Conservation (phyloP, 768 basidiomycete genomes). For the Serendipita sp. region DNA sequence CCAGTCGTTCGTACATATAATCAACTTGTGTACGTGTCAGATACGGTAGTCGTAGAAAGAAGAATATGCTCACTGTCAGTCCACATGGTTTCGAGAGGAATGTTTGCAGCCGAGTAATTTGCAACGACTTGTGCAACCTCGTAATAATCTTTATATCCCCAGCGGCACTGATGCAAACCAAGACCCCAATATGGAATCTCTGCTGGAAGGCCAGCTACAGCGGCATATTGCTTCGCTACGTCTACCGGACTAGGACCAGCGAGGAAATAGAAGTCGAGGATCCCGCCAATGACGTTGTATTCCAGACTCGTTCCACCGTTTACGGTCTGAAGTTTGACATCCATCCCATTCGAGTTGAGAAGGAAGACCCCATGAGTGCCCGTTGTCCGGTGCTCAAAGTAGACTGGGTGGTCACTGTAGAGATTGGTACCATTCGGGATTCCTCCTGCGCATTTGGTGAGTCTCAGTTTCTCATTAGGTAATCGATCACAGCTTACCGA, state of each 20-base stretch:
- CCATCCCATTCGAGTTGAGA: conserved; percentile 30
- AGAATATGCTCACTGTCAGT: conserved; percentile 33
- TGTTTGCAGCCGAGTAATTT: conserved; percentile 41
- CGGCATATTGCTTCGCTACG: conserved; percentile 51
- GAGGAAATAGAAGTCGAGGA: conserved; percentile 29
- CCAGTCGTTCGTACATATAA: no score
- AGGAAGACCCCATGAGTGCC: conserved; percentile 64
- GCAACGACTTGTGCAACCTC: conserved; percentile 46
- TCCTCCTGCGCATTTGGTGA: not conserved
- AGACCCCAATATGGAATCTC: conserved; percentile 64
- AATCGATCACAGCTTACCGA: not conserved
- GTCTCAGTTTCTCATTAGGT: not conserved
- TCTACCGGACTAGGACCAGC: conserved; percentile 37
- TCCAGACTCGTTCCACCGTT: conserved; percentile 23
- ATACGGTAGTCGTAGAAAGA: no score
- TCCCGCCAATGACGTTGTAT: conserved; percentile 57
- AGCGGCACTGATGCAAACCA: conserved; percentile 57
- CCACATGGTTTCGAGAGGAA: conserved; percentile 68
- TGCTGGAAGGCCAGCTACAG: conserved; percentile 46
- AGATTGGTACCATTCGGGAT: not conserved
- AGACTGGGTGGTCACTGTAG: conserved; percentile 58
- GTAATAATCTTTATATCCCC: conserved; percentile 44
- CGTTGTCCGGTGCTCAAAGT: conserved; percentile 54
- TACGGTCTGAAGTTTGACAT: not conserved
- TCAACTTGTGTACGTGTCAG: no score